Conservation (phyloP, 2,329 filamentous ascomycete species). For the Alternaria sp. region DNA sequence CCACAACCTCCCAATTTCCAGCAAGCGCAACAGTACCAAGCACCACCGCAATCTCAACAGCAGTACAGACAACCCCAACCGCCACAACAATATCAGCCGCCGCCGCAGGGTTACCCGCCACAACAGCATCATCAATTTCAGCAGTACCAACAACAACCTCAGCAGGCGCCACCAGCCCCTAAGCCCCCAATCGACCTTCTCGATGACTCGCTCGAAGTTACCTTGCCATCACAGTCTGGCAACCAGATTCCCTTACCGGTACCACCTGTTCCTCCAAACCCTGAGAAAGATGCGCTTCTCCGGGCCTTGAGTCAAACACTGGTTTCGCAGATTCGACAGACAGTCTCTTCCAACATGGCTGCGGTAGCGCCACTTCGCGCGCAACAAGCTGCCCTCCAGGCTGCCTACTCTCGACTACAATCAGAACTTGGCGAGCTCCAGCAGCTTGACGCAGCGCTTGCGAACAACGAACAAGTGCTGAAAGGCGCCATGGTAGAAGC, state of each 20-base stretch:
- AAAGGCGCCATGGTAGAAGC: conserved; percentile 80
- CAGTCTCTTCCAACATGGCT: conserved; percentile 75
- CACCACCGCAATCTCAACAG: conserved; percentile 21
- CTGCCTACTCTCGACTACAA: conserved; percentile 74
- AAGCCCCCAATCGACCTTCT: conserved; percentile 62
- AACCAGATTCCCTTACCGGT: conserved; percentile 65
- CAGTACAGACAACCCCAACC: conserved; percentile 19
- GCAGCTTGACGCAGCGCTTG: conserved; percentile 74
- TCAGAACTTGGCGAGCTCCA: conserved; percentile 76
- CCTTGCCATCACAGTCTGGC: conserved; percentile 61
- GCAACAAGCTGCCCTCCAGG: conserved; percentile 79
- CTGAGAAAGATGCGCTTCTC: conserved; percentile 89
- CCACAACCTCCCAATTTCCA: conserved; percentile 25
- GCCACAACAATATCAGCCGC: conserved; percentile 24
- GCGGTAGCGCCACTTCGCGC: conserved; percentile 79
- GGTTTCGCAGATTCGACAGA: conserved; percentile 72
- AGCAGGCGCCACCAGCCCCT: conserved; percentile 37
- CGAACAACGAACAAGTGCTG: conserved; percentile 80
- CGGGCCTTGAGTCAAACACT: conserved; percentile 77
- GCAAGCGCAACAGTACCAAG: conserved; percentile 29
- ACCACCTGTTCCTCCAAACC: conserved; percentile 92
- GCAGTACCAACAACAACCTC: conserved; percentile 31
- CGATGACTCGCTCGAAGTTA: conserved; percentile 69
- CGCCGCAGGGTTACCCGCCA: conserved; percentile 20
- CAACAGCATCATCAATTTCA: conserved; percentile 30